Conservation (phyloP, 2,329 filamentous ascomycete species). For the Phialocephala subalpina region DNA sequence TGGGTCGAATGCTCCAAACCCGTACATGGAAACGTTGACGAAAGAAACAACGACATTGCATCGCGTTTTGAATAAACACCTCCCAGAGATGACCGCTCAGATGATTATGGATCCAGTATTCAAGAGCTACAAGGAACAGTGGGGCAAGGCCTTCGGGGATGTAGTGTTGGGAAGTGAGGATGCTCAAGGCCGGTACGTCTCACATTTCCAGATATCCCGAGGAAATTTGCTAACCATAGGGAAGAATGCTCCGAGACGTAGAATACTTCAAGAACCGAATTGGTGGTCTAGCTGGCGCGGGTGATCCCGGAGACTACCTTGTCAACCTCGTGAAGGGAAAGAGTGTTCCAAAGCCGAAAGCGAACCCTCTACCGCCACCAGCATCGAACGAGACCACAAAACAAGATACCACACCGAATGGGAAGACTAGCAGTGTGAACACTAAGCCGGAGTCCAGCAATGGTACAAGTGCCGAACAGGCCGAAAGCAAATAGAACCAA, state of each 20-base stretch:
- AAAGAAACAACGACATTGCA: constrained; percentile 76
- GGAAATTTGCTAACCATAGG: not conserved
- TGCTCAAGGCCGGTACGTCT: constrained; percentile 66
- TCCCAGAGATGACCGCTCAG: constrained; percentile 67
- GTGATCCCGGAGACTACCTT: constrained; percentile 75
- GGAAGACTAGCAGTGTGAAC: constrained; percentile 12
- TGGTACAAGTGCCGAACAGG: not conserved
- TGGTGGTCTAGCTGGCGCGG: constrained; percentile 70
- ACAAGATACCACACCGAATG: constrained; percentile 2
- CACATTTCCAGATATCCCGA: not conserved
- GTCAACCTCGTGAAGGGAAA: constrained; percentile 70
- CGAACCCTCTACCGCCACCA: constrained; percentile 2
- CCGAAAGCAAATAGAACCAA: not conserved
- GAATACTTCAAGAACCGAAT: constrained; percentile 69
- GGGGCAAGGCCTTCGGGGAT: constrained; percentile 69
- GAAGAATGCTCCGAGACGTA: constrained; percentile 68
- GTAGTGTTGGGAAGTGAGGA: constrained; percentile 63
- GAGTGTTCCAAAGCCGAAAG: constrained; percentile 26
- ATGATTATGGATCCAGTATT: constrained; percentile 78
- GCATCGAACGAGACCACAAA: not conserved
- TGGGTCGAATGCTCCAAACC: constrained; percentile 52
- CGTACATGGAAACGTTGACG: constrained; percentile 75
- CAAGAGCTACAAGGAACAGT: constrained; percentile 70
- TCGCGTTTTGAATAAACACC: constrained; percentile 72
- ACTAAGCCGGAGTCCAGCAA: not conserved